Evolutionary conservation across 1,284 basidiomycete genomes (phyloP), one percentile per base, ranked within the genome.

Genomic region (Leccinum variabile): DNA sequence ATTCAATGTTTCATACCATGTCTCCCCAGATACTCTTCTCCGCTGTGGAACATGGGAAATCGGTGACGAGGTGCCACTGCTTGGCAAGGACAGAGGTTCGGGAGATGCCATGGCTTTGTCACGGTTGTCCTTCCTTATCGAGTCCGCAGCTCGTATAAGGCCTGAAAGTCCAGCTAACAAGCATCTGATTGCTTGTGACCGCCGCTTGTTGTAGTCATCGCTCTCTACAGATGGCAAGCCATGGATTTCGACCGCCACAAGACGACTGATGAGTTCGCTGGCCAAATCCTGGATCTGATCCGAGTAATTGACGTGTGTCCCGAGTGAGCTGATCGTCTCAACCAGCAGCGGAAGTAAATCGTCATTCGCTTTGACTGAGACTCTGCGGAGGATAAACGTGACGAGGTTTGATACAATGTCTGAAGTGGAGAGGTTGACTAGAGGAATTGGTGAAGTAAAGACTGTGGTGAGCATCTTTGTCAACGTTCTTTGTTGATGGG

Each of bases 281-380:
- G 93, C 88, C 59, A 98, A 87, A 75, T 98, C 96, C 72, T 94
- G 93, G 65, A 97, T 93, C 78, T 99, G 97, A 73, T 98, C 97
- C 54, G 94, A 91, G 74, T 98, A 98, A 80, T 97, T 97, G 60
- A 97, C 88, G 73, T 97, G 94, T 7, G 90, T 88, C 35, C 92
- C 91, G 18, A 98, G 81, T 1, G 94, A 91, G 5, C 92, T 82
- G 60, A 97, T 90, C 70, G 92, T 92, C 62, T 88, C 82, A 8
- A 97, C 90, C 46, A 97, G 77, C 2, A 84, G 78, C 0, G 88
- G 83, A 8, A 97, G 78, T 9, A 95, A 79, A 3, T 80, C 68
- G 69, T 97, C 94, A n/a, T 84, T 77, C 0, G 83, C 76, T 65
- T 88, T 82, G 53, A 88, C 77, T 3, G 86, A 81, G 32, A 90